Conservation (phyloP, 2,329 filamentous ascomycete species). For the Myotisia sp. region DNA sequence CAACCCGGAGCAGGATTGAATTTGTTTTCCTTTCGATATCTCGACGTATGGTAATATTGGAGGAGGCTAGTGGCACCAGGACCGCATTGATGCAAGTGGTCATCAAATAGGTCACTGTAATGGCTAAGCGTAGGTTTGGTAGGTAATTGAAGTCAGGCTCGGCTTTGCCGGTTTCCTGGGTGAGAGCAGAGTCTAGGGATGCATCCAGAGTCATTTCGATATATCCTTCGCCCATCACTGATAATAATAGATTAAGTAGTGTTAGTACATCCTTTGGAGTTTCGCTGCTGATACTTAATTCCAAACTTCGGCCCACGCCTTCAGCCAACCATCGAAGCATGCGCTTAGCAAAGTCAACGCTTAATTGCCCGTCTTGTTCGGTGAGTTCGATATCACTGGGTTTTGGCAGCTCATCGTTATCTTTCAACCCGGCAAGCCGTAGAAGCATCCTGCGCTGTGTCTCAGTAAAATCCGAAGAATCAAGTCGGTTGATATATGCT, state of each 20-base stretch:
- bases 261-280: constrained; percentile 88
- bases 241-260: constrained; percentile 67
- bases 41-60: constrained; percentile 76
- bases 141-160: constrained; percentile 84
- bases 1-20: constrained; percentile 58
- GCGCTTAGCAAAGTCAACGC: constrained; percentile 76
- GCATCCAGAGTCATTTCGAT: constrained; percentile 52
- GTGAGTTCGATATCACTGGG: constrained; percentile 81
- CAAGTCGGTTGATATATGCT: constrained; percentile 75
- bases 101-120: constrained; percentile 85
- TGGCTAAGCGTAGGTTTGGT: constrained; percentile 60
- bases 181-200: constrained; percentile 58
- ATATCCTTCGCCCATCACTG: constrained; percentile 75
- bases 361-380: constrained; percentile 75
- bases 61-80: constrained; percentile 73
- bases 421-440: constrained; percentile 66
- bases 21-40: constrained; percentile 77
- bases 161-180: constrained; percentile 63
- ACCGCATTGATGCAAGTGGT: constrained; percentile 82
- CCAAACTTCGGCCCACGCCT: constrained; percentile 76
- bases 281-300: constrained; percentile 74
- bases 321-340: constrained; percentile 98
- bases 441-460: constrained; percentile 86
- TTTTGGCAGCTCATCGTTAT: constrained; percentile 49
- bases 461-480: constrained; percentile 72